Conservation (phyloP, 2,329 filamentous ascomycete species). For the Diplodia corticola region DNA sequence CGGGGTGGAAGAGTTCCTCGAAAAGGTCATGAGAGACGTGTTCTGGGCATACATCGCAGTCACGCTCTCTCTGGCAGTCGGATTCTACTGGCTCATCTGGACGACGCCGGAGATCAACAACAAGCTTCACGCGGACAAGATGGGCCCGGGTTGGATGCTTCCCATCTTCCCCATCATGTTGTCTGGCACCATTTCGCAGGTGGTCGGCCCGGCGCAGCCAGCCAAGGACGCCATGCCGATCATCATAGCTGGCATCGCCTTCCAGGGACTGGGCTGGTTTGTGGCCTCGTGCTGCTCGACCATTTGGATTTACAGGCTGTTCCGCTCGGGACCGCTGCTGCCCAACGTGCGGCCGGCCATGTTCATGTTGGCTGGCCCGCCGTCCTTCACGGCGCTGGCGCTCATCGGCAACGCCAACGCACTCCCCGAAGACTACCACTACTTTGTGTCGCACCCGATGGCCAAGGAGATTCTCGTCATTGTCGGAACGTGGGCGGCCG, state of each 20-base stretch:
- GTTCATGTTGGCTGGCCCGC: constrained; percentile 76
- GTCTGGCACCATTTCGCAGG: constrained; percentile 67
- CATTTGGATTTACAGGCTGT: constrained; percentile 70
- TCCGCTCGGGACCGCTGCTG: constrained; percentile 64
- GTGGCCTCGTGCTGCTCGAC: constrained; percentile 73
- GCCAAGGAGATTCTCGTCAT: constrained; percentile 43
- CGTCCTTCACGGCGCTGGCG: constrained; percentile 69
- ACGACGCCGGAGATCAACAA: constrained; percentile 42
- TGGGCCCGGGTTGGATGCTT: constrained; percentile 74
- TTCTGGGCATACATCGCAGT: constrained; percentile 49
- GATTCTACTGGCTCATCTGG: constrained; percentile 64
- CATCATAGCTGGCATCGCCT: constrained; percentile 65
- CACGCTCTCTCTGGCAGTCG: constrained; percentile 42
- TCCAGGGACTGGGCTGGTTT: constrained; percentile 68
- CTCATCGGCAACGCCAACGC: constrained; percentile 67
- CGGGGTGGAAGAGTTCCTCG: constrained; percentile 43
- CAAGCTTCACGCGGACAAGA: constrained; percentile 60
- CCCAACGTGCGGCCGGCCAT: constrained; percentile 67
- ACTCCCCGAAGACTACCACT: constrained; percentile 46
- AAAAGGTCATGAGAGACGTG: constrained; percentile 41
- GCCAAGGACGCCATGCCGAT: constrained; percentile 60
- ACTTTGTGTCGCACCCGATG: constrained; percentile 32
- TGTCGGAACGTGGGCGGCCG: constrained; percentile 49
- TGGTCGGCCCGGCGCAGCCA: constrained; percentile 64
- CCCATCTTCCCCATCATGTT: constrained; percentile 76